phyloP scores from a whole-genome alignment of 192 early-diverging fungal genomes.

The Linnemannia schmuckeri region DNA sequence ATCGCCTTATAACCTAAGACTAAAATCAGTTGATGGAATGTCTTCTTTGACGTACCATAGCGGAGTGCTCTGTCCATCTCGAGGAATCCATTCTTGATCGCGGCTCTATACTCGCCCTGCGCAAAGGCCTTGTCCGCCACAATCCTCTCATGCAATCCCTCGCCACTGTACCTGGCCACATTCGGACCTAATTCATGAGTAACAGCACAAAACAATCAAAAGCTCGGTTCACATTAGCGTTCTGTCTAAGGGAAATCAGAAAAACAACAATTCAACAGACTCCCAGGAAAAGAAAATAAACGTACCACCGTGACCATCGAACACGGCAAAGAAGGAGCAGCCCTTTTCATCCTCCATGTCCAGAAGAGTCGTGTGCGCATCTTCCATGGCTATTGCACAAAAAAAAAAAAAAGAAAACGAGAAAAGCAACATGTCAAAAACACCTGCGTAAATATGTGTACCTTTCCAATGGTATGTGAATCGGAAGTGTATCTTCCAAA shows the following conservation, averaged over 20 bases:
- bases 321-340: conserved; percentile 94
- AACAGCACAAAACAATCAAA: not conserved
- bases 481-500: not conserved
- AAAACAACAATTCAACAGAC: not conserved
- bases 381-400: conserved; percentile 88
- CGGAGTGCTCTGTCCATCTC: conserved; percentile 82
- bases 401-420: not conserved
- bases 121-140: conserved; percentile 71
- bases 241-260: not conserved
- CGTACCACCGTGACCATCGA: conserved; percentile 94
- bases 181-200: conserved; percentile 64
- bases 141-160: conserved; percentile 81
- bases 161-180: conserved; percentile 89
- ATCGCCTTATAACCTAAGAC: too few relatives aligned
- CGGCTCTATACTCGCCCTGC: conserved; percentile 76
- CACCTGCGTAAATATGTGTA: not conserved
- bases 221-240: not conserved
- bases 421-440: not conserved
- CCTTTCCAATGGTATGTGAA: not conserved
- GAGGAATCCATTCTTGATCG: conserved; percentile 90
- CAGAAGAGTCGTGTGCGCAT: conserved; percentile 92
- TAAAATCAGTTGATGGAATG: not conserved
- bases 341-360: conserved; percentile 73
- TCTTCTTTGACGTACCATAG: conserved; percentile 63
- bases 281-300: not conserved